These are phyloP conservation scores for Termitomyces eurrhizus DNA, from an alignment of 768 basidiomycete species.

Conservation along the genomic window DNA sequence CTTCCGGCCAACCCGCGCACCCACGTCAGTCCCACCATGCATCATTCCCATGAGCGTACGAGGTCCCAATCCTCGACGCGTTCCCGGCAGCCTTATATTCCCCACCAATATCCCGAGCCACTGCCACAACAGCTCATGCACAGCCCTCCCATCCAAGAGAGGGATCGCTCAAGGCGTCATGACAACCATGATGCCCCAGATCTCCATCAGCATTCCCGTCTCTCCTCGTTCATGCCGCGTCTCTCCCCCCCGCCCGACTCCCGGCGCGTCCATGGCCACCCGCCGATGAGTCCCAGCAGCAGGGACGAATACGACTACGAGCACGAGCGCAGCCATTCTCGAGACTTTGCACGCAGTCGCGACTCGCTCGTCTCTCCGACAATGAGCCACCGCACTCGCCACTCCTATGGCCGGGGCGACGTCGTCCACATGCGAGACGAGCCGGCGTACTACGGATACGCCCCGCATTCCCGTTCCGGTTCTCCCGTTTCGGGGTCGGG, in stretches of 20 bases:
- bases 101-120: constrained; percentile 46
- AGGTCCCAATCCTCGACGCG: constrained; percentile 50
- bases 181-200: constrained; percentile 30
- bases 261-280: constrained; percentile 57
- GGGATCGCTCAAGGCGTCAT: constrained; percentile 44
- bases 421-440: constrained; percentile 26
- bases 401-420: constrained; percentile 25
- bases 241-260: constrained; percentile 30
- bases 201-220: constrained; percentile 27
- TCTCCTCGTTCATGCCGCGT: constrained; percentile 28
- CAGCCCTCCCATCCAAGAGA: constrained; percentile 47
- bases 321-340: constrained; percentile 24
- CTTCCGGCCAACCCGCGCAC: constrained; percentile 25
- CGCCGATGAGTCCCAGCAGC: constrained; percentile 60
- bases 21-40: constrained; percentile 39
- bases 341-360: constrained; percentile 25
- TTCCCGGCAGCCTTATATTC: constrained; percentile 42
- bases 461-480: constrained; percentile 48
- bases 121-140: constrained; percentile 45
- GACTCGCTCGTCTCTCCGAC: constrained; percentile 39
- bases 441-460: constrained; percentile 35
- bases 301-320: constrained; percentile 48
- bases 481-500: constrained; percentile 57
- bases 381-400: constrained; percentile 31
- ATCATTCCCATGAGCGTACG: constrained; percentile 43